Evolutionary conservation across 768 basidiomycete genomes (phyloP).

Genomic region (Paxillus involutus): DNA sequence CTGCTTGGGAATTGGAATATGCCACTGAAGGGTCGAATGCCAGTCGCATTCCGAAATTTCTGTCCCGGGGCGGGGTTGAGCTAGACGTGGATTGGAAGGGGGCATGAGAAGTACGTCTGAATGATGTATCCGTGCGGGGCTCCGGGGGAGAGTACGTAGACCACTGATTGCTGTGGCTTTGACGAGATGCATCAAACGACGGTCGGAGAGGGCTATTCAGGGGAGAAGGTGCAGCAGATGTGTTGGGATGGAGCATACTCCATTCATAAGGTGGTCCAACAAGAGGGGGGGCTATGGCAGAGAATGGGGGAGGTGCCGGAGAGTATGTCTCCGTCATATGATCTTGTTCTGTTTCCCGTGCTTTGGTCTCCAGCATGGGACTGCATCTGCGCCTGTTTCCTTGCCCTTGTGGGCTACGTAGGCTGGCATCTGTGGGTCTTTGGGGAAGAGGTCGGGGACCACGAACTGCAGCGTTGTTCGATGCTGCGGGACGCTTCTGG

Average conservation of each 20-base stretch:
- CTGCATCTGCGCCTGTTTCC: background rate
- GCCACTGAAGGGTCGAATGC: constrained; percentile 50
- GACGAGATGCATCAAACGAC: constrained; percentile 19
- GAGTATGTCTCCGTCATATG: constrained; percentile 11
- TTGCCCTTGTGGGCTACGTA: background rate
- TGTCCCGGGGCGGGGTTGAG: constrained; percentile 4
- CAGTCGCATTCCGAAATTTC: constrained; percentile 15
- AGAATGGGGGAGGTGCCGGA: constrained; percentile 35
- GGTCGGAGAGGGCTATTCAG: constrained; percentile 23
- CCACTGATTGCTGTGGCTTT: constrained; percentile 7
- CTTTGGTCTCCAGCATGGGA: constrained; percentile 7
- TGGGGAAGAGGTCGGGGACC: constrained; percentile 26
- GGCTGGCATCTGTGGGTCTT: constrained; percentile 11
- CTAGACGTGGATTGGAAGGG: constrained; percentile 2
- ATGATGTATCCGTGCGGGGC: constrained; percentile 11
- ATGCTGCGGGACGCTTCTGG: constrained; percentile 4
- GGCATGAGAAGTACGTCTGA: constrained; percentile 20
- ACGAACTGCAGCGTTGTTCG: constrained; percentile 2
- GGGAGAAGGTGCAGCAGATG: constrained; percentile 21
- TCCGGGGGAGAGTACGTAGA: constrained; percentile 6
- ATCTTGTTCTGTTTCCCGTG: background rate
- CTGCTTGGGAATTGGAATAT: constrained; percentile 33
- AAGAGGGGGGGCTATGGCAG: constrained; percentile 32
- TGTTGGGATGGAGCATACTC: constrained; percentile 13
- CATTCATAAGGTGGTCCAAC: constrained; percentile 38